Percentiles rank a stretch among this genome's conserved stretches.
Conservation (phyloP, 2,329 filamentous ascomycete genomes). For the Ampelomyces quisqualis region DNA sequence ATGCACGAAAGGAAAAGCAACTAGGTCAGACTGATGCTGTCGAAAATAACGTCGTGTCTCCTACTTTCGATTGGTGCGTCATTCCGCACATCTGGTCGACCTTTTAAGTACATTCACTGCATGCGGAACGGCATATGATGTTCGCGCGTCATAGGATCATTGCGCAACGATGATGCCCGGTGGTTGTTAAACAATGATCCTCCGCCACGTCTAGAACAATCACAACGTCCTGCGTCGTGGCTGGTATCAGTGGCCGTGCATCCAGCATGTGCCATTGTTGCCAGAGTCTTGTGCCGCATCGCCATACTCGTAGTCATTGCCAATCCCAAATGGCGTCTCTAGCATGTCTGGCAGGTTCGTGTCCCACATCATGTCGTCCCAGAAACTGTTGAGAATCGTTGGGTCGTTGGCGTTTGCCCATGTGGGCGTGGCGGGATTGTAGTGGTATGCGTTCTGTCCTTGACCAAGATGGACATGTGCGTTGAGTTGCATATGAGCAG, state of each 20-base stretch:
- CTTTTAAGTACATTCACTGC: too few relatives aligned
- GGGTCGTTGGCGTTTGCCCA: constrained; percentile 32
- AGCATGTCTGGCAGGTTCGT: constrained; percentile 43
- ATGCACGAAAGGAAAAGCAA: too few relatives aligned
- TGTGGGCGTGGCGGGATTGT: constrained; percentile 30
- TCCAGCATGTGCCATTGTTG: constrained; percentile 36
- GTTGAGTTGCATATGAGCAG: constrained; percentile 15
- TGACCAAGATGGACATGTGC: constrained; percentile 12
- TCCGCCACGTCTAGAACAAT: too few relatives aligned
- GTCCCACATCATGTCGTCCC: constrained; percentile 49
- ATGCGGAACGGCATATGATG: too few relatives aligned
- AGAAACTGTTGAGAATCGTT: constrained; percentile 39
- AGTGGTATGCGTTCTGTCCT: constrained; percentile 23
- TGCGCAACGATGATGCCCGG: constrained; percentile 2
- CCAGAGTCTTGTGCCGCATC: constrained; percentile 37
- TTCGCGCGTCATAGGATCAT: too few relatives aligned
- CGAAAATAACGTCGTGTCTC: too few relatives aligned
- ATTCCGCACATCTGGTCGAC: too few relatives aligned
- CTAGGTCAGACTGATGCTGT: too few relatives aligned
- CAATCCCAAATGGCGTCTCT: constrained; percentile 38
- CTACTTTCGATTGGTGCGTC: too few relatives aligned
- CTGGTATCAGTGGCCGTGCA: constrained; percentile 35
- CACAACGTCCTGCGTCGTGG: too few relatives aligned
- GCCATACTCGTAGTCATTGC: constrained; percentile 40
- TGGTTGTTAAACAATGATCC: too few relatives aligned